Percentiles rank a stretch among this genome's conserved stretches.
Evolutionary conservation across 257 asterid species (phyloP).

Genomic region (Asclepias syriaca): DNA sequence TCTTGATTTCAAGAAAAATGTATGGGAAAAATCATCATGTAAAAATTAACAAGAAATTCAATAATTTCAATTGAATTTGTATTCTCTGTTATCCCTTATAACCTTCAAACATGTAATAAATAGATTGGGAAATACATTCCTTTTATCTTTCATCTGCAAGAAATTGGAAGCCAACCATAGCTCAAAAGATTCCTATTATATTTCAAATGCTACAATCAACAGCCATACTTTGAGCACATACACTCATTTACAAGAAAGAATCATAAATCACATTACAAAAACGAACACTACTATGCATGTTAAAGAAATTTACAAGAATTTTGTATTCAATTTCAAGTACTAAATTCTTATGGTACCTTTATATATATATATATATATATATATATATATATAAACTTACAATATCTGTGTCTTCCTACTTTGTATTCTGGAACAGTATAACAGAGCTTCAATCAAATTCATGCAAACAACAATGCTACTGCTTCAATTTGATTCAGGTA

Average conservation of each 20-base stretch:
- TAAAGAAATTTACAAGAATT: conserved; percentile 33
- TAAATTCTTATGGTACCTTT: conserved; percentile 11
- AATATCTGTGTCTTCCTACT: conserved; percentile 20
- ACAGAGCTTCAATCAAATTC: conserved; percentile 18
- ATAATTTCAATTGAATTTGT: neutral
- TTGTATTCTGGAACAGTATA: conserved; percentile 16
- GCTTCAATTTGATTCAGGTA: conserved; percentile 5
- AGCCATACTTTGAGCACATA: conserved; percentile 15
- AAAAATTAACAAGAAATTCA: neutral
- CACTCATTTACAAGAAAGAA: conserved; percentile 49
- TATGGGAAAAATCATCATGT: neutral
- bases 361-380: neutral
- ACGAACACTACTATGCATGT: conserved; percentile 9
- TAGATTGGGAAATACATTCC: neutral
- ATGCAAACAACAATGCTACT: conserved; percentile 9
- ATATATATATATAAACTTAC: conserved; percentile 6
- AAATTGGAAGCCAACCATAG: neutral
- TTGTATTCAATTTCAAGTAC: conserved; percentile 22
- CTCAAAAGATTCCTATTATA: neutral
- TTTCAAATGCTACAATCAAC: conserved; percentile 16
- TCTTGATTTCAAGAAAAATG: neutral
- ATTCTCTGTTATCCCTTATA: neutral
- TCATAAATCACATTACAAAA: conserved; percentile 21
- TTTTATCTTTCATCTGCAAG: neutral
- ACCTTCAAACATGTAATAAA: no score